These are phyloP conservation scores for Naumovozyma dairenensis DNA, from an alignment of 805 yeast species.

Conservation along the genomic window DNA sequence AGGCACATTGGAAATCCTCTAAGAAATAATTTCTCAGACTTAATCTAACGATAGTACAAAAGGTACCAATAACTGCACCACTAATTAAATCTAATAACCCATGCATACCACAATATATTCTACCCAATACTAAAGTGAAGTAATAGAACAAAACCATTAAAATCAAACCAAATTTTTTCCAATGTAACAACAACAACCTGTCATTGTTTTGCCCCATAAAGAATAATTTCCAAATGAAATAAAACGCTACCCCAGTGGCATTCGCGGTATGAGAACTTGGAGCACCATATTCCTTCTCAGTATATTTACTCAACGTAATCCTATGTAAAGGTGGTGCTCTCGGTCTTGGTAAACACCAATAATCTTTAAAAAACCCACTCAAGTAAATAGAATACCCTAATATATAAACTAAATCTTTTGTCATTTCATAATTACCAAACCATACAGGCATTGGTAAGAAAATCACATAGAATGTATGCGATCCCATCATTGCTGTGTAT, in stretches of 20 bases:
- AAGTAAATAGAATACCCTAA: slow-evolving; percentile 48
- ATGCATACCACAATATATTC: slow-evolving; percentile 96
- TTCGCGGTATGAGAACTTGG: slow-evolving; percentile 94
- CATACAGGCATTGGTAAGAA: slow-evolving; percentile 80
- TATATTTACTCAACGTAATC: slow-evolving; percentile 82
- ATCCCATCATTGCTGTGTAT: slow-evolving; percentile 79
- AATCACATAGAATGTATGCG: slow-evolving; percentile 87
- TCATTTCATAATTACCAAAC: slow-evolving; percentile 53
- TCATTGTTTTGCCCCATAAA: not conserved
- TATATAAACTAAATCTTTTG: slow-evolving; percentile 65
- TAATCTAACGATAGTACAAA: slow-evolving; percentile 41
- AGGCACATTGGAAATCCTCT: slow-evolving; percentile 11
- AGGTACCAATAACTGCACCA: slow-evolving; percentile 58
- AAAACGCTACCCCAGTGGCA: slow-evolving; percentile 70
- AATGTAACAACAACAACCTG: slow-evolving; percentile 1
- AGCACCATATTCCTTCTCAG: slow-evolving; percentile 88
- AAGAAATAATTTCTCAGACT: slow-evolving; percentile 38
- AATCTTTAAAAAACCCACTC: slow-evolving; percentile 74
- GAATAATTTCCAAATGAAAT: slow-evolving; percentile 26
- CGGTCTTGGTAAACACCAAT: slow-evolving; percentile 85
- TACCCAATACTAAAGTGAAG: slow-evolving; percentile 59
- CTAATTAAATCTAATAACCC: slow-evolving; percentile 67
- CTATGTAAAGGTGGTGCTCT: slow-evolving; percentile 84
- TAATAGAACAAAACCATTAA: slow-evolving; percentile 38
- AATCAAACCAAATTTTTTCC: not conserved